Conservation (phyloP, 2,329 filamentous ascomycete genomes). For the Parastagonospora avenae region DNA sequence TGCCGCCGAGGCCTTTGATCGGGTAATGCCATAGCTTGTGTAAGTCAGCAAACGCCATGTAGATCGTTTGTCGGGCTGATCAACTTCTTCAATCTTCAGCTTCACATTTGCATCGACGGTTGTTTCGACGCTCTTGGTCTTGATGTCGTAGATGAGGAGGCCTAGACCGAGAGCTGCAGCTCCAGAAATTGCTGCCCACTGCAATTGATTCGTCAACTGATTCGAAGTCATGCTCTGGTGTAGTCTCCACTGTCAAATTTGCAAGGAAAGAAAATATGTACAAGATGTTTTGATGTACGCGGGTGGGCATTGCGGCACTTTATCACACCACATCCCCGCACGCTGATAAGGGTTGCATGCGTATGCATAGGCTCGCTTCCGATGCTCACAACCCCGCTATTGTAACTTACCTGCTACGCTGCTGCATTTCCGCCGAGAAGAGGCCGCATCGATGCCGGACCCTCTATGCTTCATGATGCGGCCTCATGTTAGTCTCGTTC, state of each 20-base stretch:
- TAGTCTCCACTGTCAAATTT: too few species aligned
- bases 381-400: too few species aligned
- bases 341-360: too few species aligned
- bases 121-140: constrained; percentile 1
- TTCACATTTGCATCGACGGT: constrained; percentile 10
- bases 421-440: too few species aligned
- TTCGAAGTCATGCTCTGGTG: too few species aligned
- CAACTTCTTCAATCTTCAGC: constrained; percentile 12
- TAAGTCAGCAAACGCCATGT: not conserved
- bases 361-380: too few species aligned
- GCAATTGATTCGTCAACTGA: not conserved
- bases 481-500: too few species aligned
- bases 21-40: constrained; percentile 14
- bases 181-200: constrained; percentile 8
- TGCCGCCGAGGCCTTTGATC: constrained; percentile 15
- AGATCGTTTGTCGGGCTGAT: not conserved
- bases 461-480: too few species aligned
- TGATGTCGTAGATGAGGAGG: constrained; percentile 4
- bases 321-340: too few species aligned
- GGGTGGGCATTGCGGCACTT: too few species aligned
- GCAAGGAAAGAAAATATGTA: not conserved
- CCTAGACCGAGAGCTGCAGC: constrained; percentile 5
- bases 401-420: too few species aligned
- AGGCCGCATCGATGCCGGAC: too few species aligned
- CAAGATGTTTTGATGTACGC: not conserved